Base-by-base conservation (phyloP, 1,284 basidiomycete species). In the Schizophyllum amplum region DNA sequence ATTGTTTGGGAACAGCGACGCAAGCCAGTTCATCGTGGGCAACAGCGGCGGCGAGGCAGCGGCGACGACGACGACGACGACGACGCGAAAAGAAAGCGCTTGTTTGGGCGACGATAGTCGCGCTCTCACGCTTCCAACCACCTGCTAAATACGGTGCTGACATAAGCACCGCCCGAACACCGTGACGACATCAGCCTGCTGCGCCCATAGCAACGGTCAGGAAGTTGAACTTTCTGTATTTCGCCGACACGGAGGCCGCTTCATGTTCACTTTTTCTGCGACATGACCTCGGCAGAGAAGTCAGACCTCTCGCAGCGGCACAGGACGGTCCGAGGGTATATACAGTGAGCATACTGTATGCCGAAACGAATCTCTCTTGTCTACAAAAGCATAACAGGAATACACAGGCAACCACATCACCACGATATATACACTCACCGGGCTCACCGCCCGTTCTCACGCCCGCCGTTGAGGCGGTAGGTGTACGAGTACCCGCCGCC, bases 1-100 rank as follows among this genome's bases (percentile, higher is more conserved):
- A 51, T 73, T n/a, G n/a, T n/a, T 66, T 24, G 78, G 75, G 69
- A 90, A 88, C 57, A 87, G 71, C 62, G 79, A 81, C 47, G 77
- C 71, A 55, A 90, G 72, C 87, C 87, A 90, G 72, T 82, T 81
- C 87, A 90, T 90, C 56, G 56, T 20, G 33, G 33, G 33, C 33
- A 17, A 42, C 33, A 42, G 33, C 33, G 33, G 33, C 33, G 33
- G 33, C 33, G 33, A n/a, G n/a, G n/a, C n/a, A n/a, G 33, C 33
- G 33, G 33, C 33, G 33, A 17, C n/a, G n/a, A n/a, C n/a, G n/a
- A n/a, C n/a, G 33, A 42, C 33, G 33, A 17, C 33, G 33, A 42
- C 33, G 33, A 42, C 33, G 33, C 33, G 33, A 42, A 42, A 42
- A 42, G 33, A 42, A 42, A 42, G 33, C 33, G 33, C 33, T 42